Percentiles rank a stretch among this genome's conserved stretches.
phyloP scores from a whole-genome alignment of 225 moss, liverwort and hornwort species.

The Pseudoscleropodium purum region DNA sequence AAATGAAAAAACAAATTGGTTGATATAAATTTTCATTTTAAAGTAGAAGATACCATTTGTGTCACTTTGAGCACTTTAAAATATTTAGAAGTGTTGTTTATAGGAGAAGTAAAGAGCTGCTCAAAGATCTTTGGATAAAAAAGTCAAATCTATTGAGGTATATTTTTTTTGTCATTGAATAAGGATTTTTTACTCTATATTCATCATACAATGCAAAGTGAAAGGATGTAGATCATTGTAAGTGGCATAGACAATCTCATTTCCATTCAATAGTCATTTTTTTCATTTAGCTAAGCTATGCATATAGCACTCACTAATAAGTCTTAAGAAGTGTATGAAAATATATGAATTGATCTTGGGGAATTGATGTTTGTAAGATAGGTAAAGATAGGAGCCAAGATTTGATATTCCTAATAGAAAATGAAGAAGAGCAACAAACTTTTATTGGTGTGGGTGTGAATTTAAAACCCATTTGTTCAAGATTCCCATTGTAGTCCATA shows the following conservation, averaged over 20 bases:
- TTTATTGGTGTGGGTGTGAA: background rate
- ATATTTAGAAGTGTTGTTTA: background rate
- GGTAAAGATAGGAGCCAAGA: background rate
- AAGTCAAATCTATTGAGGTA: background rate
- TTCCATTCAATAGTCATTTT: background rate
- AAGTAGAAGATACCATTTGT: background rate
- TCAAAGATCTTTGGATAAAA: background rate
- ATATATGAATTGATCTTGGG: background rate
- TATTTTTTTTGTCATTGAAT: background rate
- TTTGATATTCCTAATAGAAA: background rate
- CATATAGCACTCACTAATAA: background rate
- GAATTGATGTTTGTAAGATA: background rate
- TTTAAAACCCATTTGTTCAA: background rate
- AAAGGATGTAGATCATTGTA: background rate
- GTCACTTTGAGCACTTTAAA: background rate
- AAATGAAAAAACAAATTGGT: background rate
- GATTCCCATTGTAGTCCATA: background rate
- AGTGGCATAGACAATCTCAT: background rate
- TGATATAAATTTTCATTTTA: background rate
- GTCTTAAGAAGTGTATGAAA: background rate
- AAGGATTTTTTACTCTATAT: no score
- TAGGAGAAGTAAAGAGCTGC: background rate
- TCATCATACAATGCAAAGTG: background rate
- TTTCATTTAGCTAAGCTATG: background rate
- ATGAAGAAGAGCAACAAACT: background rate